Evolutionary conservation across 345 rosid genomes (phyloP).

Genomic region (Geranium rotundifolium): DNA sequence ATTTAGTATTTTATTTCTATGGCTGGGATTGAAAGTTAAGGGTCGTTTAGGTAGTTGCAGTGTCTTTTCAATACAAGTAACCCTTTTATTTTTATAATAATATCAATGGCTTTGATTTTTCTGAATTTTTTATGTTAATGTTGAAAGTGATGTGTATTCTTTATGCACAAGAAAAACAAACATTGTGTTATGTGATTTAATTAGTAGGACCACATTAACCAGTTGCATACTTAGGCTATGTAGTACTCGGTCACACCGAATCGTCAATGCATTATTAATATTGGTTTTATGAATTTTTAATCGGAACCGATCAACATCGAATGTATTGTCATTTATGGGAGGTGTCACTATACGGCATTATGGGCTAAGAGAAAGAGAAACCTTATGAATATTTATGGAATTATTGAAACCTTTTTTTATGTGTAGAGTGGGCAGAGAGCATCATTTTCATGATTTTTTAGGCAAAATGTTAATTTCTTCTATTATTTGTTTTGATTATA

Average conservation of each 20-base stretch:
- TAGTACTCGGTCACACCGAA: background rate
- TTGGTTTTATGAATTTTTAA: too few relatives aligned
- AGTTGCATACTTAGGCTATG: background rate
- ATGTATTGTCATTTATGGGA: background rate
- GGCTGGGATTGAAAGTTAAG: constrained; percentile 8
- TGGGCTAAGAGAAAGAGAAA: background rate
- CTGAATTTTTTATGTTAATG: background rate
- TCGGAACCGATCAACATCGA: background rate
- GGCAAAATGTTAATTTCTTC: too few relatives aligned
- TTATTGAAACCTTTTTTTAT: too few relatives aligned
- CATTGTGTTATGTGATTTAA: background rate
- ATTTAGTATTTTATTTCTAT: constrained; percentile 4
- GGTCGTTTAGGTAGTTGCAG: constrained; percentile 42
- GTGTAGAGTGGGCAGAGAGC: background rate
- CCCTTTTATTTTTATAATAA: constrained; percentile 2
- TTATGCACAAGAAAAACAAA: background rate
- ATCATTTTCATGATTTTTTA: too few relatives aligned
- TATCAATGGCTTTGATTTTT: background rate
- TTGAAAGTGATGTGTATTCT: background rate
- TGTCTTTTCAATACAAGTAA: constrained; percentile 28
- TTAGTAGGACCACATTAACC: background rate
- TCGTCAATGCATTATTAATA: background rate
- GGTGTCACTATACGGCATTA: background rate
- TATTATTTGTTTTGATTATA: too few relatives aligned
- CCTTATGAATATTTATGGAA: too few relatives aligned